Percentiles rank a stretch among this genome's conserved stretches.
phyloP scores from a whole-genome alignment of 2,329 filamentous ascomycete genomes.

The Grosmannia clavigera region DNA sequence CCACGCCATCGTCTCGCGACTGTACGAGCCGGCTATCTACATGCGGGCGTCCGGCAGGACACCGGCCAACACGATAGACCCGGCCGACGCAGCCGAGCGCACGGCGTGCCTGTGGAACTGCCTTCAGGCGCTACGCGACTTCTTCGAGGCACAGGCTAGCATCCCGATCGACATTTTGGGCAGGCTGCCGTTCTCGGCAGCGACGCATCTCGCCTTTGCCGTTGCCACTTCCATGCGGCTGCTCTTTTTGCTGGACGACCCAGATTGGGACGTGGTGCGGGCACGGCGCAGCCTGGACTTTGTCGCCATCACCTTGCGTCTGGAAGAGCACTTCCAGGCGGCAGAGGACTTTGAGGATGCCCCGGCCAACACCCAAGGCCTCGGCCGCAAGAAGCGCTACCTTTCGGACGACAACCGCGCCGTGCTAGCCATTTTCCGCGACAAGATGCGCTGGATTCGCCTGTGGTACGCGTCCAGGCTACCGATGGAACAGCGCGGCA shows the following conservation, averaged over 20 bases:
- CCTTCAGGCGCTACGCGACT: conserved; percentile 17
- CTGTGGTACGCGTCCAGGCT: conserved; percentile 22
- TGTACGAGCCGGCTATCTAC: conserved; percentile 26
- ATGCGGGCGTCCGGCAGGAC: conserved; percentile 12
- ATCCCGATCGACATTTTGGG: conserved; percentile 17
- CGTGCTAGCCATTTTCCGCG: conserved; percentile 19
- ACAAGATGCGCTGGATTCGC: conserved; percentile 26
- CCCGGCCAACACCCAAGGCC: not conserved
- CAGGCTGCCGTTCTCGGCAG: conserved; percentile 19
- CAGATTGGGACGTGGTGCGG: conserved; percentile 23
- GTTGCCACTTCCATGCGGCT: conserved; percentile 24
- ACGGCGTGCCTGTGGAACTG: conserved; percentile 26
- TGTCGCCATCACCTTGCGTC: conserved; percentile 13
- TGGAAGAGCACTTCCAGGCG: conserved; percentile 18
- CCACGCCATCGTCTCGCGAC: conserved; percentile 19
- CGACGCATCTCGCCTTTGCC: conserved; percentile 21
- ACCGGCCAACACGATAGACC: not conserved
- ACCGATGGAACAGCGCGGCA: not conserved
- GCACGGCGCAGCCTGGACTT: conserved; percentile 24
- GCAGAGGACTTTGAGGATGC: conserved; percentile 14
- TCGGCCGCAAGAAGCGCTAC: conserved; percentile 12
- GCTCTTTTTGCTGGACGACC: conserved; percentile 19
- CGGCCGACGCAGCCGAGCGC: conserved; percentile 16
- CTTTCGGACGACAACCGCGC: conserved; percentile 18
- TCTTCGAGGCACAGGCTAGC: conserved; percentile 16